A percentile compares a stretch with the other conserved stretches of the same genome.
Evolutionary conservation across 2,329 filamentous ascomycete species (phyloP).

Genomic region (Ophiocordyceps robertsii): DNA sequence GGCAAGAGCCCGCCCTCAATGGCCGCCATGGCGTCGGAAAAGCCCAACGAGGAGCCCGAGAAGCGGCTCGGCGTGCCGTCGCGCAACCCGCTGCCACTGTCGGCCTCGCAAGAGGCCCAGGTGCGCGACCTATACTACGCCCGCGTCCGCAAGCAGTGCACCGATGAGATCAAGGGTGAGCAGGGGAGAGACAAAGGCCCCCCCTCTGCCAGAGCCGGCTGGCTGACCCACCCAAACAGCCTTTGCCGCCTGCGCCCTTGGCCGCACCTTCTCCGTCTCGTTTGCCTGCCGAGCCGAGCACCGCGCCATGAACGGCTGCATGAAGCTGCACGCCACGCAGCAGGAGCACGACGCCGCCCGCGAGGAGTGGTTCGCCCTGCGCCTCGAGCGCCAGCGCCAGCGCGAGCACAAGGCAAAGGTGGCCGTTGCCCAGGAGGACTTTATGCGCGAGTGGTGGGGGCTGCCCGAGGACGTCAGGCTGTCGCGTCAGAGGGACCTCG

Average conservation of each 20-base stretch:
- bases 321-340: conserved; percentile 74
- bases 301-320: conserved; percentile 84
- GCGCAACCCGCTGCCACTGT: conserved; percentile 71
- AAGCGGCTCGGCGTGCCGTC: conserved; percentile 36
- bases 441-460: conserved; percentile 56
- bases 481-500: conserved; percentile 34
- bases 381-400: conserved; percentile 56
- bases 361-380: conserved; percentile 81
- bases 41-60: conserved; percentile 19
- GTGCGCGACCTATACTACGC: conserved; percentile 72
- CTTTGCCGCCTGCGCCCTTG: conserved; percentile 80
- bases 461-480: conserved; percentile 42
- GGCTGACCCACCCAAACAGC: conserved; percentile 33
- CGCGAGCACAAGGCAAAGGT: conserved; percentile 49
- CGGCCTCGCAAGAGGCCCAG: conserved; percentile 67
- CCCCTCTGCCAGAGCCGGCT: not conserved
- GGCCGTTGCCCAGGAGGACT: conserved; percentile 49
- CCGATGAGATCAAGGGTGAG: conserved; percentile 62
- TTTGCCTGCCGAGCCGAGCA: conserved; percentile 74
- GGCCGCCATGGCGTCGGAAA: conserved; percentile 20
- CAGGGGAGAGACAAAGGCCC: too few species aligned
- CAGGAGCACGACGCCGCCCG: conserved; percentile 77
- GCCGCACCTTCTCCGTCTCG: conserved; percentile 75
- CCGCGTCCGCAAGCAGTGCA: conserved; percentile 63
- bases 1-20: conserved; percentile 3